These are phyloP conservation scores for Pythium aquatile DNA, from an alignment of 352 stramenopile genomes.

Conservation along the genomic window DNA sequence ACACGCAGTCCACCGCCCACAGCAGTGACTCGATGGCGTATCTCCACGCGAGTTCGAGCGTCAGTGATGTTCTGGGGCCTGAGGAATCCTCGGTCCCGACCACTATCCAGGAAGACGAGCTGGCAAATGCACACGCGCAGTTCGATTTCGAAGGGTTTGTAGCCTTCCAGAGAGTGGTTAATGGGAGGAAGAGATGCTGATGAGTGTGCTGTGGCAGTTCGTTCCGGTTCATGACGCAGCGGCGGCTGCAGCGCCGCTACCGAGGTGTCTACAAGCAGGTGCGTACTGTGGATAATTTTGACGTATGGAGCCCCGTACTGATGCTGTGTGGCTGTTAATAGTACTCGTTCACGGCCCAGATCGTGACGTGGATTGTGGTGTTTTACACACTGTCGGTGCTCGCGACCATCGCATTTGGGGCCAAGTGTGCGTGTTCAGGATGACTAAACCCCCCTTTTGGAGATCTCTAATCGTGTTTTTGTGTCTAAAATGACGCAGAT, in stretches of 20 bases:
- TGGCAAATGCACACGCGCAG: conserved; percentile 20
- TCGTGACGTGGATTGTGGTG: conserved; percentile 39
- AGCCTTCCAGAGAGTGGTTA: neutral
- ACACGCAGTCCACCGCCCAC: neutral
- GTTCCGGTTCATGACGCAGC: conserved; percentile 39
- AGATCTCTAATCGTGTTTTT: neutral
- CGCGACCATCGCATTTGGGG: conserved; percentile 33
- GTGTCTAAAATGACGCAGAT: neutral
- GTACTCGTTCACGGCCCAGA: conserved; percentile 36
- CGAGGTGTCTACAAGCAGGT: conserved; percentile 43
- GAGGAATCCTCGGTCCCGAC: conserved; percentile 4
- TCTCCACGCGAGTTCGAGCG: neutral
- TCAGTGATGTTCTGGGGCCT: neutral
- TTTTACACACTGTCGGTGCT: conserved; percentile 38
- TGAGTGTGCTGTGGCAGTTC: conserved; percentile 22
- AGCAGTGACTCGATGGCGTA: neutral
- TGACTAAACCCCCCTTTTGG: neutral
- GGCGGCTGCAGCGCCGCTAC: conserved; percentile 38
- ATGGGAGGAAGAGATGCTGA: neutral
- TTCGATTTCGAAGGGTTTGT: conserved; percentile 42
- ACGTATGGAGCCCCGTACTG: neutral
- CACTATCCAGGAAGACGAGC: neutral
- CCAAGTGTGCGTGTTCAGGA: conserved; percentile 22
- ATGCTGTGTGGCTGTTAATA: neutral
- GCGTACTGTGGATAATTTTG: neutral